These are phyloP conservation scores for Parmelia sp. DNA, from an alignment of 495 filamentous ascomycete genomes.

Conservation along the genomic window DNA sequence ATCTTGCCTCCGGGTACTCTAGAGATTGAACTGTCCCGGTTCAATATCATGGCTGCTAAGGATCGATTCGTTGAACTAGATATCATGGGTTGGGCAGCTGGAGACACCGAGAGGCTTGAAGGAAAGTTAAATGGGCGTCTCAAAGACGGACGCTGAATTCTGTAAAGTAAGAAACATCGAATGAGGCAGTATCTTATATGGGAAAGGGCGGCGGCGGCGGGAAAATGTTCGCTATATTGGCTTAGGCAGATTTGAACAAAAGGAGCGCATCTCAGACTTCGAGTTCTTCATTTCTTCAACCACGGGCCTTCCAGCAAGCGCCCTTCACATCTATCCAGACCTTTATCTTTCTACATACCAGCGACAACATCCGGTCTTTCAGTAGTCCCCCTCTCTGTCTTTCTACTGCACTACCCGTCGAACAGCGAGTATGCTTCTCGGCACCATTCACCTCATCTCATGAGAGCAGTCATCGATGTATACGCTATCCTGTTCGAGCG, in stretches of 20 bases:
- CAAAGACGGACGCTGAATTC: background rate
- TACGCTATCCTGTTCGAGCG: background rate
- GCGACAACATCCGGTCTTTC: background rate
- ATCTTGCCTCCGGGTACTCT: conserved; percentile 83
- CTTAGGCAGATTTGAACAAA: background rate
- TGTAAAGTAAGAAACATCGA: background rate
- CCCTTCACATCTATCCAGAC: background rate
- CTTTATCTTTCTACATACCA: background rate
- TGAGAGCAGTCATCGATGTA: background rate
- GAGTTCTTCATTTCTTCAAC: background rate
- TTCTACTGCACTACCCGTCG: background rate
- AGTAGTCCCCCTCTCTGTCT: background rate
- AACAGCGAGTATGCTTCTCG: background rate
- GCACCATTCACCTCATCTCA: background rate
- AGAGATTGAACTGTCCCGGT: conserved; percentile 76
- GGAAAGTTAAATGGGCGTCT: background rate
- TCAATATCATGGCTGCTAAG: conserved; percentile 81
- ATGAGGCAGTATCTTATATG: background rate
- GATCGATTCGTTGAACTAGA: conserved; percentile 57
- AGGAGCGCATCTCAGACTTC: background rate
- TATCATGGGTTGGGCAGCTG: conserved; percentile 5
- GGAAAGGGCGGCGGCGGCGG: background rate
- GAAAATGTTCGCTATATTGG: background rate
- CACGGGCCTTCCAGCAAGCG: background rate
- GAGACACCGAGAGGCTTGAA: background rate